Base-by-base conservation (phyloP, 805 yeast species). In the Candida khao-thaluensis region DNA sequence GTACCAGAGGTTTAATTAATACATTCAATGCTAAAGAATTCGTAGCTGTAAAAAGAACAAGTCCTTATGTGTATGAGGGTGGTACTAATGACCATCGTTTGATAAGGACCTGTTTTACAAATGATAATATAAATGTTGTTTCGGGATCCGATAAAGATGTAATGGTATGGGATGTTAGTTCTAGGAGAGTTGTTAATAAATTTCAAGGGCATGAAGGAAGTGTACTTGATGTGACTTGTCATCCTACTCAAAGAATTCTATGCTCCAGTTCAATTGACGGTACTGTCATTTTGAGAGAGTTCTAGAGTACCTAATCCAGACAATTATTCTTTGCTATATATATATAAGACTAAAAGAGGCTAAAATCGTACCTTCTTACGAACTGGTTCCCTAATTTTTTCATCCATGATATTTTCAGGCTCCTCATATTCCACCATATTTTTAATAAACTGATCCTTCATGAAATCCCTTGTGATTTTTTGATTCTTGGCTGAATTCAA, bases 81-180 rank as follows among this genome's bases (percentile, higher is more conserved):
- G 77, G 86, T 0, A 64, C 71, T 0, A 60, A 79, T 2, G 26
- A 35, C 16, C 73, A 71, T 40, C 65, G 71, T 30, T 50, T 78
- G 25, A 69, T 79, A 1, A 60, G 85, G 39, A 69, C 79, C 2
- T 56, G 68, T 8, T 67, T 80, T 47, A 66, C 77, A n/a, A 50
- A 50, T 7, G 65, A 64, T 37, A 68, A 61, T 35, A 50, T 66
- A 50, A 43, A 65, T 49, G 52, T 77, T 7, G 47, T 62, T 3
- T 76, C 86, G 12, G 93, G 91, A 0, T 74, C 86, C 1, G 88
- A 84, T 54, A 64, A 72, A 1, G 68, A 77, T 5, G 70, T 75
- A 1, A 75, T 78, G 4, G 47, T 72, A 3, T 85, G 90, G 91
- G 81, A 81, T 44, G 62, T 74, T 11, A 66, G 67, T 3, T 64